Base-by-base conservation (phyloP, 768 basidiomycete species). In the Rhodosporidiobolus odoratus region DNA sequence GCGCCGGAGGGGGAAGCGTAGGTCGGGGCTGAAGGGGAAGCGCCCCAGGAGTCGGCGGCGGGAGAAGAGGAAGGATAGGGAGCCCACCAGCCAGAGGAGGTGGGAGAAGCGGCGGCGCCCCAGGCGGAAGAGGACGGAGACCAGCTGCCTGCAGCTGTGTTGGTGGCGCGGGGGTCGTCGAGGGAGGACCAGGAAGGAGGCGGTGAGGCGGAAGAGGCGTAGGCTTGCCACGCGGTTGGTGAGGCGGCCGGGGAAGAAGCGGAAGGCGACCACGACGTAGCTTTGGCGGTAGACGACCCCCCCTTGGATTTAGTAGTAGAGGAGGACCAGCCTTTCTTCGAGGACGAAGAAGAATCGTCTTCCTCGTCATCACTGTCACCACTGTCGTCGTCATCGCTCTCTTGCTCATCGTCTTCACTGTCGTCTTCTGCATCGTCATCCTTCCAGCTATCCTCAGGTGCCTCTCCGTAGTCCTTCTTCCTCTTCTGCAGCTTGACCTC, bases 81-180 rank as follows among this genome's bases (percentile, higher is more conserved):
- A 10, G 17, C 17, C 32, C 32, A 34, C 10, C n/a, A 34, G 17
- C 10, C 52, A 19, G 52, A 53, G 27, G 52, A 19, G 30, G 52
- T 8, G 21, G 48, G 48, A 23, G 52, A 25, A 23, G 48, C 12
- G 15, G 48, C 8, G 27, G 52, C 27, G 6, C 10, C 48, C 48
- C 48, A 50, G 19, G 48, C 48, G 23, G 52, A 12, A 8, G 65
- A 17, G 32, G 57, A 30, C 2, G 65, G 25, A 30, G 27, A 17
- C 32, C 27, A 30, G n/a, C 35, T 43, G 30, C 23, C 3, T 4
- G 30, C 4, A n/a, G 65, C 32, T 13, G 64, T 66, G 27, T 35
- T 37, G 16, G 65, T 53, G 3, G 65, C 47, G 19, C 65, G 57
- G n/a, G 65, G 57, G 58, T 66, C 65, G 37, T 50, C 40, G 57